phyloP scores from a whole-genome alignment of 345 rosid species.

The Litchi chinensis region DNA sequence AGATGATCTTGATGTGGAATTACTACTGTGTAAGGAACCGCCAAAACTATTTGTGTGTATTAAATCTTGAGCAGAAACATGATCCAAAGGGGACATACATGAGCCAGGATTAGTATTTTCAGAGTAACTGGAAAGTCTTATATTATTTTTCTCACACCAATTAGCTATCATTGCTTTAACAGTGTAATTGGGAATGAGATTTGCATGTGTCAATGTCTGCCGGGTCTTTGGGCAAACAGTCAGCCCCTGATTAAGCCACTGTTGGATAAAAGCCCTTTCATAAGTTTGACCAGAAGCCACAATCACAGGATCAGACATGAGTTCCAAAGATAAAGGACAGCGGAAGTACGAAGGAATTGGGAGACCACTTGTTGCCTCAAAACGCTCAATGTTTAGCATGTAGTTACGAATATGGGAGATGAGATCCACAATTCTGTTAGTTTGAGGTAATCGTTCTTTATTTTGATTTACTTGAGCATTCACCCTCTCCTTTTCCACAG shows the following conservation, averaged over 20 bases:
- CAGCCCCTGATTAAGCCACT: slow-evolving; percentile 82
- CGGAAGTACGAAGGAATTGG: slow-evolving; percentile 75
- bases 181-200: slow-evolving; percentile 86
- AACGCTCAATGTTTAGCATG: slow-evolving; percentile 57
- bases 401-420: slow-evolving; percentile 63
- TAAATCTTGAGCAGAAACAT: slow-evolving; percentile 50
- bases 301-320: slow-evolving; percentile 91
- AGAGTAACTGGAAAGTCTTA: slow-evolving; percentile 37
- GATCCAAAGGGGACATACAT: slow-evolving; percentile 44
- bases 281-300: slow-evolving; percentile 96
- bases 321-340: slow-evolving; percentile 86
- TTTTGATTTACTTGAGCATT: slow-evolving; percentile 37
- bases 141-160: slow-evolving; percentile 77
- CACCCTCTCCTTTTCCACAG: slow-evolving; percentile 79
- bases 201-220: slow-evolving; percentile 61
- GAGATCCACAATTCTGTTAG: slow-evolving; percentile 53
- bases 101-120: slow-evolving; percentile 34
- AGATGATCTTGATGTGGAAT: slow-evolving; percentile 66
- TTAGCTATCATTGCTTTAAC: slow-evolving; percentile 88
- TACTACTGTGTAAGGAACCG: slow-evolving; percentile 51
- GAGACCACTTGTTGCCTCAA: slow-evolving; percentile 60
- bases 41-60: slow-evolving; percentile 51
- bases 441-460: slow-evolving; percentile 44
- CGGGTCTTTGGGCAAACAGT: slow-evolving; percentile 86
- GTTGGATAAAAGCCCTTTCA: slow-evolving; percentile 84